Evolutionary conservation across 805 yeast species (phyloP).

Genomic region (Yarrowia deformans): DNA sequence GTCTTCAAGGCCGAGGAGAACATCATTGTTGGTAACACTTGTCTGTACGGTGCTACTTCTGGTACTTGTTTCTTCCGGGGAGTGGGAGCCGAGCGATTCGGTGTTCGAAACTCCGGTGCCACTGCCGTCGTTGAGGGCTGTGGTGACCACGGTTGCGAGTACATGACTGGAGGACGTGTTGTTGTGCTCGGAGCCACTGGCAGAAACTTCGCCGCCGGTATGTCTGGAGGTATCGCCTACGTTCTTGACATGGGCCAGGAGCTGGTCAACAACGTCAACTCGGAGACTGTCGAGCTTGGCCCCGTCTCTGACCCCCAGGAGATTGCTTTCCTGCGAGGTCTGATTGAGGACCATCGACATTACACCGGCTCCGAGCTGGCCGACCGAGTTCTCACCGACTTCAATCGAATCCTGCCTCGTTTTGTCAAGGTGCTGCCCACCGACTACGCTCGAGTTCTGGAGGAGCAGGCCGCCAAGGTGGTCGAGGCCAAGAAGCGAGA

Average conservation of each 20-base stretch:
- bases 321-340: slow-evolving; percentile 90
- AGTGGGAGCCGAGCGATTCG: slow-evolving; percentile 97
- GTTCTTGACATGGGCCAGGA: slow-evolving; percentile 96
- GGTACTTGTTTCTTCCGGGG: slow-evolving; percentile 95
- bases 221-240: slow-evolving; percentile 99
- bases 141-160: slow-evolving; percentile 99
- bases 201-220: slow-evolving; percentile 94
- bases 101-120: slow-evolving; percentile 98
- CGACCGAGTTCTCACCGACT: slow-evolving; percentile 78
- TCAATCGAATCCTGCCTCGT: slow-evolving; percentile 84
- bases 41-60: slow-evolving; percentile 96
- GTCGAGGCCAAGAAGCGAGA: slow-evolving; percentile 72
- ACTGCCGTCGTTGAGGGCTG: slow-evolving; percentile 95
- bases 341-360: slow-evolving; percentile 93
- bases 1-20: slow-evolving; percentile 93
- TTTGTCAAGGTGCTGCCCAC: slow-evolving; percentile 92
- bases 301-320: slow-evolving; percentile 84
- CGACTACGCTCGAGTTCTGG: slow-evolving; percentile 90
- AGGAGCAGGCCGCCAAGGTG: slow-evolving; percentile 69
- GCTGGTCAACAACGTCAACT: slow-evolving; percentile 79
- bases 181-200: slow-evolving; percentile 92
- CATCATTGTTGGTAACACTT: slow-evolving; percentile 95
- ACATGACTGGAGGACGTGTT: slow-evolving; percentile 99
- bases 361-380: slow-evolving; percentile 94
- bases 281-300: slow-evolving; percentile 80